Evolutionary conservation across 371 early-diverging fungal species (phyloP), one percentile per base, ranked within the genome.

Genomic region (Mortierella sp.): DNA sequence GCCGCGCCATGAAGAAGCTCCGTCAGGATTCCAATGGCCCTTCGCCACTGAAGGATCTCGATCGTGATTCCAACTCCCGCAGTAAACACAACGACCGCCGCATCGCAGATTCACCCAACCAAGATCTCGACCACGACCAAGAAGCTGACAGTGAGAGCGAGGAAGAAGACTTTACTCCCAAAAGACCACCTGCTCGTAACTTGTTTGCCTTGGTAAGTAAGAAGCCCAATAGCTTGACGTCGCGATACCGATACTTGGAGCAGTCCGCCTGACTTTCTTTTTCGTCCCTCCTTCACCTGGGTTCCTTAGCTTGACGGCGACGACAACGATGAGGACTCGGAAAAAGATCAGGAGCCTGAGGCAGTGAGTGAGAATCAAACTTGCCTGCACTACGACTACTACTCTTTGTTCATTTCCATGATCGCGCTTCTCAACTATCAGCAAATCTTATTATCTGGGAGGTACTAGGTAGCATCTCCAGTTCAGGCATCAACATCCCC

Each of bases 161-260:
- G 45, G 81, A 81, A 23, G 82, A 84, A 18, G 70, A 74, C 48
- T 57, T 72, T 55, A 47, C 65, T 25, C 43, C 65, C 9, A 64
- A 73, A 57, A 55, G 72, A 64, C 70, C 69, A n/a, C 63, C 71
- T 15, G 72, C 75, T 44, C 77, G 79, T 6, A 93, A 92, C 73
- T 70, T 89, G 71, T 93, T 93, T 86, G 92, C 88, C 58, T 80
- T 93, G 84, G 91, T 89, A 82, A 65, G 68, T 48, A 5, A 14
- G 14, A 14, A 50, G n/a, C 21, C 37, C 64, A 65, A 51, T 15
- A 19, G n/a, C 37, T 19, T 37, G 37, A 37, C 37, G 37, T 37
- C 37, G 37, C 37, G 37, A 37, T 9, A 9, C 37, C 37, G 37
- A 9, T 37, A 9, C 37, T 37, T 9, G 5, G 37, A 37, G 37